phyloP scores from a whole-genome alignment of 345 rosid genomes.

The Moricandia arvensis region DNA sequence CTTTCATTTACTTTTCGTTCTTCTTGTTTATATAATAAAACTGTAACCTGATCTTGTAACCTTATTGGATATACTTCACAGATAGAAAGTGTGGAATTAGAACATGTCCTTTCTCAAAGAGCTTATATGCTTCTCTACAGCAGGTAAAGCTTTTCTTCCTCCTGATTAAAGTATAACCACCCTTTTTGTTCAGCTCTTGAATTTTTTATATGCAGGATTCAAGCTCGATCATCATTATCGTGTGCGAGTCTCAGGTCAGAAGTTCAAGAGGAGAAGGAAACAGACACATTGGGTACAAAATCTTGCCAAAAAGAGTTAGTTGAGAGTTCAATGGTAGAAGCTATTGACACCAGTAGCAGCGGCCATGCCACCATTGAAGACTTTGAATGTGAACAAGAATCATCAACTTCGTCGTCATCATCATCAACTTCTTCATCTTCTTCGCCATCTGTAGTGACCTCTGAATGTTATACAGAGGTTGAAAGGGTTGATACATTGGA shows the following conservation, averaged over 20 bases:
- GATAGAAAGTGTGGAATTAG: conserved; percentile 68
- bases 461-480: conserved; percentile 8
- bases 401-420: neutral
- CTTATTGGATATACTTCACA: conserved; percentile 36
- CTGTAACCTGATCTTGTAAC: conserved; percentile 4
- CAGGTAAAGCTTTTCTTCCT: conserved; percentile 51
- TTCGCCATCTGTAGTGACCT: conserved; percentile 17
- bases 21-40: conserved; percentile 10
- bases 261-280: conserved; percentile 36
- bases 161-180: neutral
- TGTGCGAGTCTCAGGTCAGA: conserved; percentile 44
- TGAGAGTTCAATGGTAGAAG: conserved; percentile 23
- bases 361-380: conserved; percentile 23
- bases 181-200: neutral
- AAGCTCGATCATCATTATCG: conserved; percentile 46
- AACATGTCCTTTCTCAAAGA: conserved; percentile 87
- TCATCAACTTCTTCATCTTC: neutral
- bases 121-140: conserved; percentile 96
- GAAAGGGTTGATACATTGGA: conserved; percentile 21
- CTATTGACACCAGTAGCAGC: neutral
- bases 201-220: conserved; percentile 45
- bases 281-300: conserved; percentile 29
- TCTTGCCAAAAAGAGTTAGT: conserved; percentile 32
- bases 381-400: conserved; percentile 30
- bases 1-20: neutral